Evolutionary conservation across 2,329 filamentous ascomycete genomes (phyloP).

Genomic region (Apiospora koreana): DNA sequence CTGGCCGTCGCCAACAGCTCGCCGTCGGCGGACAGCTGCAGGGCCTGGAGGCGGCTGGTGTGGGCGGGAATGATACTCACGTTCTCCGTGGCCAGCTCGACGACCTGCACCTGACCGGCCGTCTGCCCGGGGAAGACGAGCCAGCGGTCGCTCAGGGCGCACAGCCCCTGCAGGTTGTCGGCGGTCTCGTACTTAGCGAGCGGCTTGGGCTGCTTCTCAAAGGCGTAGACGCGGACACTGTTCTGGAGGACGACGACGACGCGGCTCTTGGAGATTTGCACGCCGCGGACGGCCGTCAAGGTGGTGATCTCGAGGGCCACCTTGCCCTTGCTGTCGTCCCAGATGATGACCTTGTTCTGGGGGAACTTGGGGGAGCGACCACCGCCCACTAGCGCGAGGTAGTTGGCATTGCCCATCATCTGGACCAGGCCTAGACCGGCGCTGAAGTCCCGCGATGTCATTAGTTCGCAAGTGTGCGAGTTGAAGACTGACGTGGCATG

Average conservation of each 20-base stretch:
- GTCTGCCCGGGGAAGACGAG: conserved; percentile 88
- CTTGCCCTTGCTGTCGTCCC: conserved; percentile 82
- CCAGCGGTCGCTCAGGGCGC: conserved; percentile 71
- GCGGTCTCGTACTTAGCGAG: conserved; percentile 80
- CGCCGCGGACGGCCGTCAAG: conserved; percentile 76
- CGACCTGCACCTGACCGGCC: conserved; percentile 83
- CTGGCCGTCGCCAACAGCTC: conserved; percentile 86
- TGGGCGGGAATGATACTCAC: conserved; percentile 95
- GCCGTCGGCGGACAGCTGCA: conserved; percentile 79
- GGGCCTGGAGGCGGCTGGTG: conserved; percentile 72
- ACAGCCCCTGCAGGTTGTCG: conserved; percentile 80
- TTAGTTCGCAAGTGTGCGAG: neutral
- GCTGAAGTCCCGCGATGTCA: conserved; percentile 60
- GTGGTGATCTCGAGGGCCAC: conserved; percentile 76
- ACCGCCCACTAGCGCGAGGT: conserved; percentile 86
- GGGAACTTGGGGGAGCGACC: conserved; percentile 83
- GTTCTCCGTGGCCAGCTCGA: conserved; percentile 74
- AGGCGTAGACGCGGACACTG: conserved; percentile 78
- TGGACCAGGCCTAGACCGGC: conserved; percentile 80
- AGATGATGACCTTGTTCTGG: conserved; percentile 89
- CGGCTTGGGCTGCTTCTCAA: conserved; percentile 70
- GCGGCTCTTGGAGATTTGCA: conserved; percentile 73
- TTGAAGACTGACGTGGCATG: conserved; percentile 20
- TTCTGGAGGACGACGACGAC: conserved; percentile 82
- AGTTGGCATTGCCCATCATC: conserved; percentile 86